phyloP scores from a whole-genome alignment of 805 yeast species.

The Zygosaccharomyces lentus region DNA sequence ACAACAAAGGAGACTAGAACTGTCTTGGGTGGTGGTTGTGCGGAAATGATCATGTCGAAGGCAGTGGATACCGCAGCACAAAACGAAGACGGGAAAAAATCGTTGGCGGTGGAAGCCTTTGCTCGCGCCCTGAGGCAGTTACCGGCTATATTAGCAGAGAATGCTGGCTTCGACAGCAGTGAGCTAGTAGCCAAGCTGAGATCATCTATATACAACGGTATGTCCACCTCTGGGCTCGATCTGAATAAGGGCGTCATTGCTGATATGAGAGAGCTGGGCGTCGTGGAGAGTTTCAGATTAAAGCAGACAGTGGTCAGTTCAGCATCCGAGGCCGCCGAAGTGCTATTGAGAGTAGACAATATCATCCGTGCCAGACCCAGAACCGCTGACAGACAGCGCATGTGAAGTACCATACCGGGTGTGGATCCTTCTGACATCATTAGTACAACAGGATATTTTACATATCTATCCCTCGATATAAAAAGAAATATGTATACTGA shows the following conservation, averaged over 20 bases:
- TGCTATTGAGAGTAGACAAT: constrained; percentile 90
- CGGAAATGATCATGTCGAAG: constrained; percentile 94
- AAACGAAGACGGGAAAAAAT: constrained; percentile 86
- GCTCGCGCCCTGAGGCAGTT: constrained; percentile 91
- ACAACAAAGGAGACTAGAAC: constrained; percentile 91
- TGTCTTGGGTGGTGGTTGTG: constrained; percentile 90
- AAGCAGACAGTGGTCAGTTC: constrained; percentile 91
- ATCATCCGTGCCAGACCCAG: constrained; percentile 96
- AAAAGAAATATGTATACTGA: constrained; percentile 6
- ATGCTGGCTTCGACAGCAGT: constrained; percentile 93
- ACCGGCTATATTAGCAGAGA: constrained; percentile 93
- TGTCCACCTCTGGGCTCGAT: constrained; percentile 87
- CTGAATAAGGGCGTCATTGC: constrained; percentile 78
- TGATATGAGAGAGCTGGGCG: constrained; percentile 91
- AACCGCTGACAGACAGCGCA: constrained; percentile 78
- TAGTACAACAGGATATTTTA: not conserved
- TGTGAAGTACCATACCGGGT: constrained; percentile 18
- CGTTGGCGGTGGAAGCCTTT: constrained; percentile 90
- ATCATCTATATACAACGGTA: constrained; percentile 80
- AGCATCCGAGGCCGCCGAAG: constrained; percentile 98
- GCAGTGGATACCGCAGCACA: constrained; percentile 93
- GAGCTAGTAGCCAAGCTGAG: constrained; percentile 88
- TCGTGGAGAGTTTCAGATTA: constrained; percentile 88
- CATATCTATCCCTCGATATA: not conserved
- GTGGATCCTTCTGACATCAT: not conserved